A percentile compares a stretch with the other conserved stretches of the same genome.
Evolutionary conservation across 2,329 filamentous ascomycete species (phyloP).

Genomic region (Clarireedia sp.): DNA sequence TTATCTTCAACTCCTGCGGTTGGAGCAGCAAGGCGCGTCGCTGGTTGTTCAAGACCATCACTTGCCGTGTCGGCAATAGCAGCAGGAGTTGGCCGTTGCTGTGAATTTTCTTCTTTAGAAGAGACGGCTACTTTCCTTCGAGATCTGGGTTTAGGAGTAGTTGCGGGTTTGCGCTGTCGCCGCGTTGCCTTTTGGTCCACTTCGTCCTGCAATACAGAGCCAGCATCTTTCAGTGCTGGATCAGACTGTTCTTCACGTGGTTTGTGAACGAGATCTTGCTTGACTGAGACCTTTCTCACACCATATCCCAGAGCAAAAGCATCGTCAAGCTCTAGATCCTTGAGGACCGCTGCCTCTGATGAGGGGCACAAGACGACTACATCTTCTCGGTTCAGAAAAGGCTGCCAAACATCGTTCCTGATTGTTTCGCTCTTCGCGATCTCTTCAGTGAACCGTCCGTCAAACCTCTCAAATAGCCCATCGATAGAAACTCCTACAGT

Average conservation of each 20-base stretch:
- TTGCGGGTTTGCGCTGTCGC: too few relatives aligned
- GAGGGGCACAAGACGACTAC: slow-evolving; percentile 1
- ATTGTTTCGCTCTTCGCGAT: neutral
- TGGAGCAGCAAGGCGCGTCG: too few relatives aligned
- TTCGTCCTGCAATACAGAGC: too few relatives aligned
- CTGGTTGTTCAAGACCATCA: too few relatives aligned
- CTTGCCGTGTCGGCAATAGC: too few relatives aligned
- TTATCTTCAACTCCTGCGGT: too few relatives aligned
- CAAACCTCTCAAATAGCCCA: slow-evolving; percentile 10
- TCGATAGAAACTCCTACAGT: slow-evolving; percentile 12
- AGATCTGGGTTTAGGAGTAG: too few relatives aligned
- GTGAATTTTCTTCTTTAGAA: too few relatives aligned
- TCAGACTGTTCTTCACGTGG: neutral
- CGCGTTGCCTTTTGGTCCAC: too few relatives aligned
- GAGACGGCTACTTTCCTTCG: too few relatives aligned
- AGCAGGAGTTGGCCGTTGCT: too few relatives aligned
- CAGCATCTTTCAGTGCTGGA: neutral
- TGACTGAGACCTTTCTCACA: slow-evolving; percentile 7
- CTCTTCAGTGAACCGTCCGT: neutral
- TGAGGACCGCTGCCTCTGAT: slow-evolving; percentile 1
- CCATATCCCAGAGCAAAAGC: slow-evolving; percentile 8
- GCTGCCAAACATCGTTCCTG: slow-evolving; percentile 13
- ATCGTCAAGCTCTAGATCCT: slow-evolving; percentile 1
- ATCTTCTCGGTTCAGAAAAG: slow-evolving; percentile 5
- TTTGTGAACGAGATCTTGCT: neutral